Evolutionary conservation across 306 rosid species (phyloP).

Genomic region (Trifolium fragiferum): DNA sequence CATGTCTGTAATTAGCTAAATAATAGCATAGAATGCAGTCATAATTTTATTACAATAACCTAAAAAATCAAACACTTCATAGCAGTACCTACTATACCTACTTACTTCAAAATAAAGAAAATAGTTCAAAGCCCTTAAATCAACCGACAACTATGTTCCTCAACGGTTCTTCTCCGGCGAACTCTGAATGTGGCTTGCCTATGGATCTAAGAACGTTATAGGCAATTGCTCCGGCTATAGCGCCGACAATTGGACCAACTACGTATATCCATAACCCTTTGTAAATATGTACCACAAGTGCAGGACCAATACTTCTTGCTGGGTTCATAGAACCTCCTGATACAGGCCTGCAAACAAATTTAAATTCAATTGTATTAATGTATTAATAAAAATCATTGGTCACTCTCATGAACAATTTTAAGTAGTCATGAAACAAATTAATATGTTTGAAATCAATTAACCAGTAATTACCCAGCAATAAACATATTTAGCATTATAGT

Average conservation of each 20-base stretch:
- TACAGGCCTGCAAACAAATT: conserved; percentile 46
- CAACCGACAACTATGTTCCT: not conserved
- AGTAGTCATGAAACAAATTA: not conserved
- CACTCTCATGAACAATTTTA: not conserved
- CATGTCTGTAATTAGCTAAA: not conserved
- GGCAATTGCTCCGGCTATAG: conserved; percentile 55
- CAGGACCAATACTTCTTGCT: conserved; percentile 64
- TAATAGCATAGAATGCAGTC: not conserved
- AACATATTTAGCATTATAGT: conserved; percentile 64
- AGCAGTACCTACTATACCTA: not conserved
- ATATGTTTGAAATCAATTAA: not conserved
- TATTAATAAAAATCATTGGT: not conserved
- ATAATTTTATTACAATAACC: not conserved
- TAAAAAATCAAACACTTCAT: not conserved
- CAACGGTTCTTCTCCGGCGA: not conserved
- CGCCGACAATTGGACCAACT: conserved; percentile 63
- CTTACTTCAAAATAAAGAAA: not conserved
- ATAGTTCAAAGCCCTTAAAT: not conserved
- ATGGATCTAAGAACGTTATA: conserved; percentile 53
- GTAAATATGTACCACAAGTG: conserved; percentile 49
- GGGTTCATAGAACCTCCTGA: conserved; percentile 79
- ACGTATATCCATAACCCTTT: conserved; percentile 58
- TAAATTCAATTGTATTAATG: not conserved
- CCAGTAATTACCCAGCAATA: conserved; percentile 57
- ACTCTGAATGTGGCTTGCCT: conserved; percentile 11